These are phyloP conservation scores for Fusarium sp. DNA, from an alignment of 2,329 filamentous ascomycete species.

Conservation along the genomic window DNA sequence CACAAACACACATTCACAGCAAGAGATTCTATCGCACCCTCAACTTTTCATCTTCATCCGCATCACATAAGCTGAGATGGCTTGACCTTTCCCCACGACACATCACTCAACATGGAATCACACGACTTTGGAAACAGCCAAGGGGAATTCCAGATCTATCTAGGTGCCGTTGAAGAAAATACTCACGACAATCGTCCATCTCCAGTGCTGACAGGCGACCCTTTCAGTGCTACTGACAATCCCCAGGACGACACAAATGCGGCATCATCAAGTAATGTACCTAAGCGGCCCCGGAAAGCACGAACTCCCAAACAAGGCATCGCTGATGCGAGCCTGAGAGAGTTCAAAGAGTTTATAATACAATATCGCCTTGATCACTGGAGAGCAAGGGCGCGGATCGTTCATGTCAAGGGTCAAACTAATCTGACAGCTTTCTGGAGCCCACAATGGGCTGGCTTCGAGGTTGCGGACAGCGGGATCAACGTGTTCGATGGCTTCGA, in stretches of 20 bases:
- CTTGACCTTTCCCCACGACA: neutral
- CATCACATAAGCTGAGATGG: neutral
- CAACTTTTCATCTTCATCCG: neutral
- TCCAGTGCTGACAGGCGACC: neutral
- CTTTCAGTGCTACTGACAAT: neutral
- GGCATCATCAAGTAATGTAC: neutral
- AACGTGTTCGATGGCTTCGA: slow-evolving; percentile 40
- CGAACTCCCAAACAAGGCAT: neutral
- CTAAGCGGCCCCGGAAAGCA: slow-evolving; percentile 1
- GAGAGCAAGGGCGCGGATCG: slow-evolving; percentile 30
- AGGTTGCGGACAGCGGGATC: slow-evolving; percentile 10
- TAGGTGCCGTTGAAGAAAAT: neutral
- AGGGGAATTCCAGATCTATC: neutral
- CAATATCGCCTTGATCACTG: slow-evolving; percentile 31
- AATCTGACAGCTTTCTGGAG: slow-evolving; percentile 38
- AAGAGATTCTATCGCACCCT: neutral
- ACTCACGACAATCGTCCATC: neutral
- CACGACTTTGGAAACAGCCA: neutral
- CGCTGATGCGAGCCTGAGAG: neutral
- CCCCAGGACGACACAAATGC: neutral
- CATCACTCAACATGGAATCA: slow-evolving; percentile 7
- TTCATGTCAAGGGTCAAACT: slow-evolving; percentile 27
- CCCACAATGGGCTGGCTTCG: slow-evolving; percentile 14
- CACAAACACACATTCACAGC: neutral
- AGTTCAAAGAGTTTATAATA: slow-evolving; percentile 36